Base-by-base conservation (phyloP, 768 basidiomycete species). In the Leccinum longicurvipes region DNA sequence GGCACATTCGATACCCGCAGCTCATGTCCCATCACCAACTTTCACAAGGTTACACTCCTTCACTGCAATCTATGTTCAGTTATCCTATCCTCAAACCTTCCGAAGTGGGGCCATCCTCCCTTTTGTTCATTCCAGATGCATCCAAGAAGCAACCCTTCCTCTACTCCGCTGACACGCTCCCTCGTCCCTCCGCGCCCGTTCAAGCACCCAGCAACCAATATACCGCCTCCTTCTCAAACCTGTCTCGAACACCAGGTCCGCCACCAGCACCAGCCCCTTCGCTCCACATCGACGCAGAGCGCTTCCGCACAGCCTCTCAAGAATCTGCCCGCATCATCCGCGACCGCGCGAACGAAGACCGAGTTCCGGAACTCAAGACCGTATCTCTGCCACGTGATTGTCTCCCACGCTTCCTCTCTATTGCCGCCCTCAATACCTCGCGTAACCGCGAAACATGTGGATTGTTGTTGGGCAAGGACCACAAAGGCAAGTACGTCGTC, bases 391-490 rank as follows among this genome's bases (percentile, higher is more conserved):
- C 93, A 10, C 75, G 83, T 7, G 83, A 86, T 21, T 84, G 87
- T 55, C 77, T 94, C n/a, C 76, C 80, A 3, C 79, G 85, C 3
- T 96, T 96, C 74, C 70, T 92, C 5, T 78, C 81, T 14, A 86
- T 93, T 50, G 93, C 93, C 1, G 78, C 80, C 24, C 78, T 84
- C 25, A 95, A 95, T 67, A 97, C 93, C 15, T 74, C 77, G 48
- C 74, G 79, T 67, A 91, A 92, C 62, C 76, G 81, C 51, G 93
- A 97, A 75, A 97, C 93, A 1, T 94, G 93, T 68, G 93, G 91
- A 32, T 63, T 96, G 51, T 70, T 97, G 42, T 72, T 95, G 7
- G 93, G 93, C n/a, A 85, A 78, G 68, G 75, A 76, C 55, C 69
- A 74, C 53, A 82, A 82, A 27, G 77, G 76, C 64, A 83, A 81